Conservation (phyloP, 306 rosid genomes). For the apple (Malus domestica) region DNA sequence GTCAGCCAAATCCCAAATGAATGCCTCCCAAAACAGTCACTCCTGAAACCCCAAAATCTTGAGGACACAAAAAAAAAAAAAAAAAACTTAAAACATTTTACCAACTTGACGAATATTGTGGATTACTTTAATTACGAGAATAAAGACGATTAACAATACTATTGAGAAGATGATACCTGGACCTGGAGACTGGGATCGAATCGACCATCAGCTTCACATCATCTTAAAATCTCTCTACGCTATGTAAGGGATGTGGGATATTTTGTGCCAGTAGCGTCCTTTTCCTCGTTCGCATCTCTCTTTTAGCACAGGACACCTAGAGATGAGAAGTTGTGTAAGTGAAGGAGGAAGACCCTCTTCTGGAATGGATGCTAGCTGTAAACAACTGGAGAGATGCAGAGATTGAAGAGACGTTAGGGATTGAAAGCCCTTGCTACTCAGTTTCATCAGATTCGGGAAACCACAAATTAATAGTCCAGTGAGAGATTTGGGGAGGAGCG, state of each 20-base stretch:
- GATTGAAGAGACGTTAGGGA: conserved; percentile 12
- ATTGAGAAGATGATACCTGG: no score
- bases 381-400: rapidly evolving
- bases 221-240: no score
- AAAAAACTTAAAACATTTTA: no score
- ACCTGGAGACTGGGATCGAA: no score
- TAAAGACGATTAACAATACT: no score
- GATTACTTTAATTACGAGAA: no score
- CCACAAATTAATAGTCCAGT: not conserved
- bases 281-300: not conserved
- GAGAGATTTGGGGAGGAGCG: conserved; percentile 10
- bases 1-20: no score
- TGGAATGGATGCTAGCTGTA: not conserved
- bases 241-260: conserved; percentile 11
- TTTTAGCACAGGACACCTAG: not conserved
- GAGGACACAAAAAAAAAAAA: no score
- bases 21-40: no score
- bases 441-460: conserved; percentile 7
- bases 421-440: conserved; percentile 7
- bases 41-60: no score
- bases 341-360: not conserved
- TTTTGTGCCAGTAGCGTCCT: conserved; percentile 1
- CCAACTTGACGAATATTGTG: no score
- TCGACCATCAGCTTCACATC: no score
- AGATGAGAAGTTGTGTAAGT: not conserved